Base-by-base conservation (phyloP, 108 stramenopile species). In the Pinguiococcus pyrenoidosus region DNA sequence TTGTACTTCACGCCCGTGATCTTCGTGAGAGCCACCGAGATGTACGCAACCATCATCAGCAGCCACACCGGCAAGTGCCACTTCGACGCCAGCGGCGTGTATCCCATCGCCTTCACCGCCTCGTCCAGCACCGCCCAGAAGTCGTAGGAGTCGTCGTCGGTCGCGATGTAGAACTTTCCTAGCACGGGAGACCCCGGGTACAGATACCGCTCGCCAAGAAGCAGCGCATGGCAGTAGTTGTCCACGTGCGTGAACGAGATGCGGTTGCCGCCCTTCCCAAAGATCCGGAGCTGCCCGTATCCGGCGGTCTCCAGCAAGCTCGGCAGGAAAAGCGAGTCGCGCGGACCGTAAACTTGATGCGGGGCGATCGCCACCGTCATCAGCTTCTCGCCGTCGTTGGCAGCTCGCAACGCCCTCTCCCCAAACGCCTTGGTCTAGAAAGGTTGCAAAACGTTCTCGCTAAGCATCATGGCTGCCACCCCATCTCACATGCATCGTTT, bases 331-430 rank as follows among this genome's bases (percentile, higher is more conserved):
- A 96, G 71, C 22, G 37, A 55, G 48, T 85, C 88, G 49, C 84
- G 69, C 5, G 89, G 89, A 0, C 94, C 94, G 42, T 96, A 96
- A 1, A 96, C 81, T 67, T 96, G 94, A 55, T 96, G 94, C 14
- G 94, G 94, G 12, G 91, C 87, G 0, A 96, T 89, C 17, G 83
- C 71, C 10, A 66, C 68, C 16, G 95, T 97, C 41, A 78, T 50
- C 28, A 90, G 69, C 9, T 58, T 64, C 56, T 40, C 63, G 25
- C 30, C 40, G 13, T 41, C 20, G 26, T 43, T 40, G 25, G 79
- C 84, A 34, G 71, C 69, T 6, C 54, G 26, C 0, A 87, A 69
- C 5, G 74, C 83, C 37, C 65, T 52, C 73, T 96, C 94, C 2
- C 74, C 95, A 64, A 71, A 57, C 27, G 91, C 95, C 69, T 97